Conservation (phyloP, 345 rosid species). For the Fremontodendron californicum region DNA sequence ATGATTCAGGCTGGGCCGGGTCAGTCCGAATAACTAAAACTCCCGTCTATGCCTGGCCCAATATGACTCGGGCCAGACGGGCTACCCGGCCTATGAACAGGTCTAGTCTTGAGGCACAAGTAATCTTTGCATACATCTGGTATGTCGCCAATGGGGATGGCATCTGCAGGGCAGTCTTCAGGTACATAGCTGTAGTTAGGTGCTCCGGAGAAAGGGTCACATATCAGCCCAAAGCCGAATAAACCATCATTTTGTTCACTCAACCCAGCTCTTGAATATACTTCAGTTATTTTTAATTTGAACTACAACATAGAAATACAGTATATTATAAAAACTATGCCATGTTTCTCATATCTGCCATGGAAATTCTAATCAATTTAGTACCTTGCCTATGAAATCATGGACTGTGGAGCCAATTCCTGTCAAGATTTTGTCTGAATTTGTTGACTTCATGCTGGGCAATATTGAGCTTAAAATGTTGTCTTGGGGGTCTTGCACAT, state of each 20-base stretch:
- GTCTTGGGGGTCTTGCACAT: constrained; percentile 40
- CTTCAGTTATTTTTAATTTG: not conserved
- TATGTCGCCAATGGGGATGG: constrained; percentile 5
- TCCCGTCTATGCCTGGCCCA: too few species aligned
- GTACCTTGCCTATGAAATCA: constrained; percentile 45
- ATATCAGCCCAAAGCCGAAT: not conserved
- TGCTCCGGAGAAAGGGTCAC: constrained; percentile 1
- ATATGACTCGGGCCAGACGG: too few species aligned
- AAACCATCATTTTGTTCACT: not conserved
- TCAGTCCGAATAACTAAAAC: too few species aligned
- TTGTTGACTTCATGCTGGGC: constrained; percentile 48
- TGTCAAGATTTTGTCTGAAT: constrained; percentile 31
- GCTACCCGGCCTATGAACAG: too few species aligned
- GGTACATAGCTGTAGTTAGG: constrained; percentile 4
- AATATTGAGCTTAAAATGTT: constrained; percentile 36
- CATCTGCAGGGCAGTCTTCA: not conserved
- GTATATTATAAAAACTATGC: not conserved
- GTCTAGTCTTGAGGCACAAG: not conserved
- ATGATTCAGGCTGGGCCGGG: too few species aligned
- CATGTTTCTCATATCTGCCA: not conserved
- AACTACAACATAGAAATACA: not conserved
- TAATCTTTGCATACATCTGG: constrained; percentile 8
- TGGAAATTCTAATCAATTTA: not conserved
- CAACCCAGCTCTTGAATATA: not conserved
- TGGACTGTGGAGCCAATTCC: constrained; percentile 43